Evolutionary conservation across 1,284 basidiomycete species (phyloP), one percentile per base, ranked within the genome.

Genomic region (Rhodotorula glutinis): DNA sequence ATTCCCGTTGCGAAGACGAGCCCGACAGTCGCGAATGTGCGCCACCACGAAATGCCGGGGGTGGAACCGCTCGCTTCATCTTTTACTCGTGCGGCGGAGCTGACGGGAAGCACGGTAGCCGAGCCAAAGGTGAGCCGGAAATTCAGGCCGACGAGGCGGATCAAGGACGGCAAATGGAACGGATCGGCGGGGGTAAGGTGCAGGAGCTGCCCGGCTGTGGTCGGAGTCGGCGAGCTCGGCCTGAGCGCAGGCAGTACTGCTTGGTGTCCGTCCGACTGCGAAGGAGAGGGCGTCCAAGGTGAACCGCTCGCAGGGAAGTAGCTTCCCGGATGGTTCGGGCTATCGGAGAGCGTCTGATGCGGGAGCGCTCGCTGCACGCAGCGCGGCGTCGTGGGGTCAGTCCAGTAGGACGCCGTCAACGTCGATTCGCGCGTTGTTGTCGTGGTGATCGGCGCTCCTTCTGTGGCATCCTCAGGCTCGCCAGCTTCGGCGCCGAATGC

Each of bases 141-240:
- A 43, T 72, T 72, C 62, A 72, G 65, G 1, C 70, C 70, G 27
- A 72, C 70, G 55, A 72, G 70, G 53, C 65, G 67, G 2, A 72
- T 54, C 23, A 72, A 57, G 8, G 63, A 59, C 14, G 70, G 70
- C 11, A 72, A 55, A 54, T 72, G 67, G 61, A 72, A 72, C 0
- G 70, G 67, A 27, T 72, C 67, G 1, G 29, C 23, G 0, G 63
- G 40, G 13, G 53, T n/a, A n/a, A 62, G 43, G 38, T 66, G 25
- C 30, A 58, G n/a, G n/a, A 62, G 29, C 29, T 25, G 29, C n/a
- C 63, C 61, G 3, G 52, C 29, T 23, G 38, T 52, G 27, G 10
- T 30, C 3, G 40, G 41, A 23, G 33, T 11, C 38, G 25, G 41
- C 19, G 19, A 47, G n/a, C 21, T 11, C n/a, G 46, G 46, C 21